Evolutionary conservation across 179 eudicot genomes (phyloP).

Genomic region (Patellifolia procumbens): DNA sequence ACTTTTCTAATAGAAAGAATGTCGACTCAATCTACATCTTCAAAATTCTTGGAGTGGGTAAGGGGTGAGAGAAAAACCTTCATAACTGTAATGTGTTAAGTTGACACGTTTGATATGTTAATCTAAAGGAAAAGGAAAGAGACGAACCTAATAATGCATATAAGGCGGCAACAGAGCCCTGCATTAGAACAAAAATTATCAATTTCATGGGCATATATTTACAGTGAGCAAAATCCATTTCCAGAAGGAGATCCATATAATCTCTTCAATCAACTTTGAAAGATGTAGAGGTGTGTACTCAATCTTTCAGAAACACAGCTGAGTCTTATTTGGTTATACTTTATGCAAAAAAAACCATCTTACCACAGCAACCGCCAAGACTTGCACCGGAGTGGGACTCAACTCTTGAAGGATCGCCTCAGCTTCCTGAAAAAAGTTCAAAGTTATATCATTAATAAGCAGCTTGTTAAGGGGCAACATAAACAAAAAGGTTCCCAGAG

Average conservation of each 20-base stretch:
- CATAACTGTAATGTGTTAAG: not conserved
- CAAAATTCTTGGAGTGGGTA: too few relatives aligned
- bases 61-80: too few relatives aligned
- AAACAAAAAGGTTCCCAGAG: not conserved
- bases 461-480: not conserved
- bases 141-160: conserved; percentile 72
- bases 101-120: not conserved
- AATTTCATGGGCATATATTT: conserved; percentile 11
- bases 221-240: not conserved
- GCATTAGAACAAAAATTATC: conserved; percentile 25
- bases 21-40: too few relatives aligned
- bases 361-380: conserved; percentile 74
- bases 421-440: conserved; percentile 62
- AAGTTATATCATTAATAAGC: not conserved
- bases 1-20: too few relatives aligned
- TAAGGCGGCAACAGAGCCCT: conserved; percentile 70
- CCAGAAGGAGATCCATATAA: not conserved
- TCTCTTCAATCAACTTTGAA: not conserved
- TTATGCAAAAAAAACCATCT: conserved; percentile 31
- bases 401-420: conserved; percentile 88
- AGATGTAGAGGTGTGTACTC: not conserved
- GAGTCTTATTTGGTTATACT: conserved; percentile 17
- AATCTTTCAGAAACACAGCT: not conserved
- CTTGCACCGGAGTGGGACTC: conserved; percentile 71
- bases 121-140: not conserved